Evolutionary conservation across 345 rosid species (phyloP).

Genomic region (Linum trigynum): DNA sequence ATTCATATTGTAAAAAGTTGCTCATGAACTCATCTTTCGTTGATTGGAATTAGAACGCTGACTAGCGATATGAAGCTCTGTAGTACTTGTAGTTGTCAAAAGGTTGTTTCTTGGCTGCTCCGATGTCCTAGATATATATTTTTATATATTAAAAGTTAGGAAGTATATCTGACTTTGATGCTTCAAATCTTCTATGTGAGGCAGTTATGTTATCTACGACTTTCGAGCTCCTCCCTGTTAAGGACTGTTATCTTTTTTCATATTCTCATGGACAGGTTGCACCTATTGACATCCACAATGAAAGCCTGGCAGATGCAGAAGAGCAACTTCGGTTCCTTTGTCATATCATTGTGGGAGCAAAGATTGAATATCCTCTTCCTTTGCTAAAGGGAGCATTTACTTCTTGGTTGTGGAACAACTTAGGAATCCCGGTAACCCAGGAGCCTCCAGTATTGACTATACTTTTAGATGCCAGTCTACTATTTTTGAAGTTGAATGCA

Average conservation of each 20-base stretch:
- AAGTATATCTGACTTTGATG: no score
- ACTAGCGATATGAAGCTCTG: no score
- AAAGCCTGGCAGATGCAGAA: conserved; percentile 65
- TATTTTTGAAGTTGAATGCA: not conserved
- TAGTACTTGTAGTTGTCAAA: no score
- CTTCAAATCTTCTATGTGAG: not conserved
- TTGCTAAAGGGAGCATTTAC: conserved; percentile 57
- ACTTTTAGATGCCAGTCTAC: conserved; percentile 4
- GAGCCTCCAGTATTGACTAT: conserved; percentile 14
- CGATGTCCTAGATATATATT: no score
- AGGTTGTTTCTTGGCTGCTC: no score
- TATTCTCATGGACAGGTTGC: conserved; percentile 57
- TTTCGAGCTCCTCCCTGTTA: not conserved
- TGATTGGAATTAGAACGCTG: no score
- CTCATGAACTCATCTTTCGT: no score
- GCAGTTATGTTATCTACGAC: not conserved
- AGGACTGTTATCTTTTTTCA: conserved; percentile 3
- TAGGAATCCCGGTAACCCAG: conserved; percentile 61
- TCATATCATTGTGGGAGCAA: conserved; percentile 54
- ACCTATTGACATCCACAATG: conserved; percentile 62
- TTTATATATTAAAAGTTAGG: no score
- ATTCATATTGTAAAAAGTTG: no score
- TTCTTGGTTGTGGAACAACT: conserved; percentile 73
- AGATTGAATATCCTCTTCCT: conserved; percentile 41
- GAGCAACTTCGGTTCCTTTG: conserved; percentile 65